These are phyloP conservation scores for Bruguiera parviflora DNA, from an alignment of 345 rosid genomes.

Conservation along the genomic window DNA sequence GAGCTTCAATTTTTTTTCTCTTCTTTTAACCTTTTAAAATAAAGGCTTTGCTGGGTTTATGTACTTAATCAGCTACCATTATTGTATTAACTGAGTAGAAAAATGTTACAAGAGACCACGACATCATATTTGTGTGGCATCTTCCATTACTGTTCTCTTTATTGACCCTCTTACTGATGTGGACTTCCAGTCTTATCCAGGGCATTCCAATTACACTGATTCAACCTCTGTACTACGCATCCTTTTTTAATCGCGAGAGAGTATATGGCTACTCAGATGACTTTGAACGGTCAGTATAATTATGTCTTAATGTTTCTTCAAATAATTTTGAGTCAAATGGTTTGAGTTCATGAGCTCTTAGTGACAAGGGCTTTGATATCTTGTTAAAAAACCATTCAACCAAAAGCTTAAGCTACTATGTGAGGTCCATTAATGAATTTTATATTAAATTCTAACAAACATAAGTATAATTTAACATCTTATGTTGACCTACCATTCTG, in stretches of 20 bases:
- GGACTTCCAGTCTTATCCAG: slow-evolving; percentile 49
- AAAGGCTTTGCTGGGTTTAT: slow-evolving; percentile 1
- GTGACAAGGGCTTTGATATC: no score
- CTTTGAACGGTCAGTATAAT: slow-evolving; percentile 65
- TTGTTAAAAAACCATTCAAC: no score
- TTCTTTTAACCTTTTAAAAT: slow-evolving; percentile 3
- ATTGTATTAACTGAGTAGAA: not conserved
- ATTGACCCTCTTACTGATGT: slow-evolving; percentile 8
- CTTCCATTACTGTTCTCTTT: not conserved
- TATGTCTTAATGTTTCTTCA: slow-evolving; percentile 10
- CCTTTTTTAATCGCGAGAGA: slow-evolving; percentile 64
- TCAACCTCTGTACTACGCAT: slow-evolving; percentile 58
- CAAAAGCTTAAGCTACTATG: no score
- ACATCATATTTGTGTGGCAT: slow-evolving; percentile 6
- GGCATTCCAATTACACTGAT: slow-evolving; percentile 81
- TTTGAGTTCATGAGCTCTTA: no score
- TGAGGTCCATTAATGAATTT: no score
- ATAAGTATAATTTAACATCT: no score
- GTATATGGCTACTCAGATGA: slow-evolving; percentile 72
- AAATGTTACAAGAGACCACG: not conserved
- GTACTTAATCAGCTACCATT: slow-evolving; percentile 6
- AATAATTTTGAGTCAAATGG: not conserved
- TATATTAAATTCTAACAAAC: no score
- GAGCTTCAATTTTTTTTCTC: slow-evolving; percentile 18
- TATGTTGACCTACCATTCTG: no score